Percentiles rank a stretch among this genome's conserved stretches.
phyloP scores from a whole-genome alignment of 2,329 filamentous ascomycete genomes.

The Aspergillus terreus region DNA sequence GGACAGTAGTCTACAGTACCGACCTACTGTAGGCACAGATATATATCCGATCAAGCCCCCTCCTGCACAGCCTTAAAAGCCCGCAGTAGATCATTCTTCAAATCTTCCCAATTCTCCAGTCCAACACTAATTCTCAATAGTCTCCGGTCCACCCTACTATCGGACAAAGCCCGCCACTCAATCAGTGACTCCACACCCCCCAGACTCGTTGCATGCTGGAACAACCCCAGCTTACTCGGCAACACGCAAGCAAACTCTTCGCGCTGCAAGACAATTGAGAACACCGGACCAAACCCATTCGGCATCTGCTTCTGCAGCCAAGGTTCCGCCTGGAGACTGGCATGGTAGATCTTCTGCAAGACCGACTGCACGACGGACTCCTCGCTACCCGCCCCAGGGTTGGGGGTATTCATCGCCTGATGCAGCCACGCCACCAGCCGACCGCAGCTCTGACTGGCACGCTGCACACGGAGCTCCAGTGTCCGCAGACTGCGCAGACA shows the following conservation, averaged over 20 bases:
- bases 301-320: constrained; percentile 91
- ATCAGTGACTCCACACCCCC: constrained; percentile 93
- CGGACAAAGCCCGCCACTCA: constrained; percentile 91
- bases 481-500: constrained; percentile 83
- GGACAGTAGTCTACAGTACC: not conserved
- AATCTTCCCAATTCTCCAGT: constrained; percentile 78
- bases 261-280: constrained; percentile 64
- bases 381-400: constrained; percentile 38
- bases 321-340: constrained; percentile 68
- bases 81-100: constrained; percentile 68
- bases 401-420: constrained; percentile 39
- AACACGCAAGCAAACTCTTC: constrained; percentile 61
- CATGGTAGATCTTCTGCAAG: constrained; percentile 66
- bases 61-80: constrained; percentile 50
- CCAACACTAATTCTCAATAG: constrained; percentile 80
- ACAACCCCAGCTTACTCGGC: constrained; percentile 73
- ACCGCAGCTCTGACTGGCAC: constrained; percentile 70
- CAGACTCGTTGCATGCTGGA: constrained; percentile 91
- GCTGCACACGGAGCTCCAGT: constrained; percentile 72
- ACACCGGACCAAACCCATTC: constrained; percentile 82
- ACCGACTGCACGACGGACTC: constrained; percentile 48
- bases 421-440: constrained; percentile 69
- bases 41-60: not conserved
- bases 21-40: not conserved
- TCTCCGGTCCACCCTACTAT: constrained; percentile 65